phyloP scores from a whole-genome alignment of 164 flowering plant species.

The Protea cynaroides region DNA sequence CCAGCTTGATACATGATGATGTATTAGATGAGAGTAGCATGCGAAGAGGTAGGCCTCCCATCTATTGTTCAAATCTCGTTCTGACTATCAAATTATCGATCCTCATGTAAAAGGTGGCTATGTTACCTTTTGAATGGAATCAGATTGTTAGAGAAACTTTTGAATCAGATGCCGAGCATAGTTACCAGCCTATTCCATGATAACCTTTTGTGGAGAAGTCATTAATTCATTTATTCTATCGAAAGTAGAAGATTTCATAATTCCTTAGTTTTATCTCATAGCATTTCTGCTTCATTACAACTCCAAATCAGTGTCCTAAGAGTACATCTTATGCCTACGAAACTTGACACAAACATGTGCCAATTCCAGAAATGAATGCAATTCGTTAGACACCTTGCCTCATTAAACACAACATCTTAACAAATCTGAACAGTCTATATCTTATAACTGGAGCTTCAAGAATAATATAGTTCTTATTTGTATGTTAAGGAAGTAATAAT shows the following conservation, averaged over 20 bases:
- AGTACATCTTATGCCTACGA: too few species aligned
- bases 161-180: not conserved
- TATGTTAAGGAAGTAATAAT: too few species aligned
- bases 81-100: not conserved
- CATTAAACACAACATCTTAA: too few species aligned
- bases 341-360: too few species aligned
- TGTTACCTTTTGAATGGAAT: not conserved
- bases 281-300: too few species aligned
- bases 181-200: not conserved
- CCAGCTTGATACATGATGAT: constrained; percentile 96
- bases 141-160: not conserved
- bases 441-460: too few species aligned
- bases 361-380: too few species aligned
- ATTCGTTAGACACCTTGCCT: too few species aligned
- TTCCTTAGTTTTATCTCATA: too few species aligned
- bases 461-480: too few species aligned
- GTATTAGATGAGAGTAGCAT: constrained; percentile 87
- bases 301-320: too few species aligned
- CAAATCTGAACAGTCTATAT: too few species aligned
- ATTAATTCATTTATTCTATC: not conserved
- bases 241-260: not conserved
- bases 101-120: not conserved
- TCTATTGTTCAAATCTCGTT: not conserved
- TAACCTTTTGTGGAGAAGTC: not conserved
- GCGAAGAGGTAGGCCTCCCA: constrained; percentile 61